Percentiles rank a stretch among this genome's conserved stretches.
phyloP scores from a whole-genome alignment of 208 protist species.

The Acanthamoeba culbertsoni region DNA sequence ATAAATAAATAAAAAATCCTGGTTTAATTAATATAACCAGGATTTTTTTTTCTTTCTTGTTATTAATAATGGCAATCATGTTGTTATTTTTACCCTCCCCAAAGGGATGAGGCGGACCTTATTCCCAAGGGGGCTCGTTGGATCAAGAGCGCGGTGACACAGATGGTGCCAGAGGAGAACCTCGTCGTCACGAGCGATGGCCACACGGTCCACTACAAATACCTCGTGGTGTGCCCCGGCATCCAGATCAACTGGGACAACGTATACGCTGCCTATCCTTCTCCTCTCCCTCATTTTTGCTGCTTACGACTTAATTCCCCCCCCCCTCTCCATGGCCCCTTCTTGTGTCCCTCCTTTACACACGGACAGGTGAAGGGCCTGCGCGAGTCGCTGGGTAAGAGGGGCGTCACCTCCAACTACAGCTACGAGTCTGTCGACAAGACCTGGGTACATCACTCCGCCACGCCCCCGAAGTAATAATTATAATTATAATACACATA shows the following conservation, averaged over 20 bases:
- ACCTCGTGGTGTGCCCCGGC: conserved; percentile 72
- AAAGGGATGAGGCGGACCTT: conserved; percentile 33
- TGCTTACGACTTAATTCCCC: background rate
- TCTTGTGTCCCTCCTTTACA: background rate
- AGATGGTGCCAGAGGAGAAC: conserved; percentile 66
- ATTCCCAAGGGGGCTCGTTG: conserved; percentile 65
- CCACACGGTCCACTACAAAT: conserved; percentile 72
- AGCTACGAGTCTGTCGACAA: conserved; percentile 65
- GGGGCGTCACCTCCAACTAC: conserved; percentile 76
- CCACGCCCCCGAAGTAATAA: too few species aligned
- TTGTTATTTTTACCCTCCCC: background rate
- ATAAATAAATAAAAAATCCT: background rate
- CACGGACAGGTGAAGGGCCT: conserved; percentile 59
- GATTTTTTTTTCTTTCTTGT: too few species aligned
- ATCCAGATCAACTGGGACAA: conserved; percentile 73
- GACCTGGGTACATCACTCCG: conserved; percentile 46
- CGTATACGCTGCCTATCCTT: background rate
- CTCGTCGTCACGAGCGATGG: conserved; percentile 58
- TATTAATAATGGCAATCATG: too few species aligned
- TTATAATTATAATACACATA: too few species aligned
- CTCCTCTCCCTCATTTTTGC: too few species aligned
- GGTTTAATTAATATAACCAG: background rate
- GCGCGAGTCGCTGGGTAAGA: conserved; percentile 70
- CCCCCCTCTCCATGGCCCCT: background rate
- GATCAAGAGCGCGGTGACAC: conserved; percentile 39